Percentiles rank a stretch among this genome's conserved stretches.
phyloP scores from a whole-genome alignment of 1,284 basidiomycete species.

The Apiotrichum veenhuisii region DNA sequence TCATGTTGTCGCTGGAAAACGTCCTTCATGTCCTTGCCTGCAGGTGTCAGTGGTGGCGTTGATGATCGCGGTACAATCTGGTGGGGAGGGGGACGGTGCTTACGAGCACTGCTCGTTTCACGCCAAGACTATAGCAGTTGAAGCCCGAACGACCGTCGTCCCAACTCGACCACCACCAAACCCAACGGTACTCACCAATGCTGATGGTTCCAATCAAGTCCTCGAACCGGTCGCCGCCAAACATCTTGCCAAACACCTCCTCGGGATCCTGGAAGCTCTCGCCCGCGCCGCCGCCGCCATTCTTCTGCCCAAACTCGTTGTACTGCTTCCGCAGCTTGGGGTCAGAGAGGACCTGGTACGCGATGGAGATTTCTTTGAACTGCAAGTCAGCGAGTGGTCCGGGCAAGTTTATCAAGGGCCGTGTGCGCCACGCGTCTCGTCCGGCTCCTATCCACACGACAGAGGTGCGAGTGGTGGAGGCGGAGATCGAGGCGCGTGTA shows the following conservation, averaged over 20 bases:
- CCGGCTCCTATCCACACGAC: background rate
- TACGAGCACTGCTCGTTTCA: too few species aligned
- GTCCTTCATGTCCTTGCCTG: conserved; percentile 95
- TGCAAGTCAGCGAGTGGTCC: conserved; percentile 14
- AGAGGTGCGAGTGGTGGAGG: background rate
- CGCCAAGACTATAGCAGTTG: too few species aligned
- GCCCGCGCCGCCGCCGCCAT: conserved; percentile 42
- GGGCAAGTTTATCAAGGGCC: too few species aligned
- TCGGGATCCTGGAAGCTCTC: conserved; percentile 60
- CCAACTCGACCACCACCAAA: background rate
- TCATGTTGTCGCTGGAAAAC: conserved; percentile 88
- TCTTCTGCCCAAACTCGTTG: conserved; percentile 67
- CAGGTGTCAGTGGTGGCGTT: conserved; percentile 32
- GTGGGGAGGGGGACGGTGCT: too few species aligned
- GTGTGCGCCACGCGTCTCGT: background rate
- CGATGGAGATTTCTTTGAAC: conserved; percentile 83
- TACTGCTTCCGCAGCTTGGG: conserved; percentile 79
- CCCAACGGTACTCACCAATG: conserved; percentile 38
- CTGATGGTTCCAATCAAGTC: conserved; percentile 54
- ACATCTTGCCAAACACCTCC: conserved; percentile 90
- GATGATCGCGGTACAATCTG: background rate
- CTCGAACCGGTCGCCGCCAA: conserved; percentile 58
- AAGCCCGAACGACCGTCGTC: too few species aligned
- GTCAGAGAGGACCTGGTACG: conserved; percentile 82
- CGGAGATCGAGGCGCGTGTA: too few species aligned